These are phyloP conservation scores for Ambrosia artemisiifolia DNA, from an alignment of 129 eudicot species.

Conservation along the genomic window DNA sequence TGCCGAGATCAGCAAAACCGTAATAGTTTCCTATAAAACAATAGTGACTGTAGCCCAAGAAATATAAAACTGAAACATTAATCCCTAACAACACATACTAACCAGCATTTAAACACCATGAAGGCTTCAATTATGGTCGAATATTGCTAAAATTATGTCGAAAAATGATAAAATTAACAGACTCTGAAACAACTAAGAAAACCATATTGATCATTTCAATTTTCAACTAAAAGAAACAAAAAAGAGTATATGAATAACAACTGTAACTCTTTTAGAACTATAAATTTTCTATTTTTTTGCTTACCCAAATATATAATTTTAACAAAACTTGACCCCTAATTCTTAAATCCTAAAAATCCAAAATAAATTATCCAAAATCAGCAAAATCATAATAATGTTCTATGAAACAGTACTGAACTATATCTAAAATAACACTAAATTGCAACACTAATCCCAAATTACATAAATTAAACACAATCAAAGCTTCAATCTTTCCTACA, in stretches of 20 bases:
- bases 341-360: conserved; percentile 8
- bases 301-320: conserved; percentile 6
- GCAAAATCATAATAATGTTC: conserved; percentile 17
- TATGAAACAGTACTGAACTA: not conserved
- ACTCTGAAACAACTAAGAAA: conserved; percentile 43
- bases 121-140: conserved; percentile 24
- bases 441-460: conserved; percentile 1
- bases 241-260: not conserved
- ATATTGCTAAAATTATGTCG: conserved; percentile 36
- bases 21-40: too few relatives aligned
- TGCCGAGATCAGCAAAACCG: too few relatives aligned
- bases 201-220: conserved; percentile 11
- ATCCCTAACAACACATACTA: too few relatives aligned
- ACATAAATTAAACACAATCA: conserved; percentile 11
- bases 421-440: not conserved
- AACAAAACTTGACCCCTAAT: not conserved
- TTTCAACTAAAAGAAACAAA: not conserved
- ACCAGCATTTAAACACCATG: too few relatives aligned
- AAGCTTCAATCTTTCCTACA: conserved; percentile 13
- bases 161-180: conserved; percentile 43
- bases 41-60: too few relatives aligned
- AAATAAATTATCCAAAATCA: conserved; percentile 12
- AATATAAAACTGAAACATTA: too few relatives aligned
- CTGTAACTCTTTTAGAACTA: not conserved
- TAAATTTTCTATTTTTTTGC: conserved; percentile 7